A percentile compares a stretch with the other conserved stretches of the same genome.
Conservation (phyloP, 164 flowering plant species). For the Magnolia changhungtana region DNA sequence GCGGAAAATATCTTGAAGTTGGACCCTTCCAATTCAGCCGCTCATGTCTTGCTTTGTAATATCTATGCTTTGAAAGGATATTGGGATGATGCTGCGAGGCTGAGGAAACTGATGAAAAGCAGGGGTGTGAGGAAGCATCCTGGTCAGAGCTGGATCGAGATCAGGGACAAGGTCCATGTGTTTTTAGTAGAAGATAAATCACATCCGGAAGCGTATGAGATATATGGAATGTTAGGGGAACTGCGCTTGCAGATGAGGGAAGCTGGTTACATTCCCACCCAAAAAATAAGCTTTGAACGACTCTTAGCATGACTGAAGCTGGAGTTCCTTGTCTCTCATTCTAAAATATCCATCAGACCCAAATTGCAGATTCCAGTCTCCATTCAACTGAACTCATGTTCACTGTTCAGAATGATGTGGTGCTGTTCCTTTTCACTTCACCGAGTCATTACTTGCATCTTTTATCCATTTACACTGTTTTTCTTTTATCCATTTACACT, state of each 20-base stretch:
- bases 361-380: neutral
- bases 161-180: constrained; percentile 35
- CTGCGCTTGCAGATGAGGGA: constrained; percentile 43
- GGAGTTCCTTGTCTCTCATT: neutral
- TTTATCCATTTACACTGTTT: neutral
- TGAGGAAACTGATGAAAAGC: constrained; percentile 47
- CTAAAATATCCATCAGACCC: neutral
- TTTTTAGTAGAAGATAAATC: constrained; percentile 50
- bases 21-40: constrained; percentile 65
- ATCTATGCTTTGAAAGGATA: constrained; percentile 25
- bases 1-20: constrained; percentile 52
- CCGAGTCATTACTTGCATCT: no score
- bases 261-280: constrained; percentile 29
- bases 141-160: constrained; percentile 69
- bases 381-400: no score
- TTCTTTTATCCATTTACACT: no score
- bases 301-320: neutral
- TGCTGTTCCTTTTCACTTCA: no score
- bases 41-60: constrained; percentile 54
- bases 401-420: no score
- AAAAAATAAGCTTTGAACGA: constrained; percentile 10
- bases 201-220: constrained; percentile 44
- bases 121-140: constrained; percentile 51
- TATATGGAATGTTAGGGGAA: constrained; percentile 38
- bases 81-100: no score